Conservation (phyloP, 345 rosid genomes). For the Brassica carinata region DNA sequence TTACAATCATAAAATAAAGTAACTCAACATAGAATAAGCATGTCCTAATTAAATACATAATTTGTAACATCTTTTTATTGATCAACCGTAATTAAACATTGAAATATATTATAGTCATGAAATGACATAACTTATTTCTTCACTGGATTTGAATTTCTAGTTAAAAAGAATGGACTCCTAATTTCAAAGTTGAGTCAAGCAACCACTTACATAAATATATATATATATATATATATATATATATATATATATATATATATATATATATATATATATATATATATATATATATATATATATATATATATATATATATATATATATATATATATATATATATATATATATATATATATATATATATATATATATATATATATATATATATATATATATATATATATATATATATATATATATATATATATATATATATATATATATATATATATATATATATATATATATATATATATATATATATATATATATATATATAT, state of each 20-base stretch:
- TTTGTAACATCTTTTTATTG: not conserved
- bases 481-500: too few species aligned
- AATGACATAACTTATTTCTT: not conserved
- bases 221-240: not conserved
- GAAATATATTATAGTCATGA: not conserved
- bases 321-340: not conserved
- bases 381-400: not conserved
- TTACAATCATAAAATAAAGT: not conserved
- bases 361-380: not conserved
- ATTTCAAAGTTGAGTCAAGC: conserved; percentile 9
- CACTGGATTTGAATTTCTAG: not conserved
- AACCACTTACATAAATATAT: not conserved
- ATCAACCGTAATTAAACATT: not conserved
- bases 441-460: not conserved
- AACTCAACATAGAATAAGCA: not conserved
- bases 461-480: too few species aligned
- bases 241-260: not conserved
- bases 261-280: not conserved
- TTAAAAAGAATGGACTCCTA: conserved; percentile 1
- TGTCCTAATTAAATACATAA: not conserved
- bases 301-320: not conserved
- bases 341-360: not conserved
- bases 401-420: not conserved
- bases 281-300: not conserved
- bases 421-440: not conserved